These are phyloP conservation scores for Trichoderma hamatum DNA, from an alignment of 2,329 filamentous ascomycete genomes.

Conservation along the genomic window DNA sequence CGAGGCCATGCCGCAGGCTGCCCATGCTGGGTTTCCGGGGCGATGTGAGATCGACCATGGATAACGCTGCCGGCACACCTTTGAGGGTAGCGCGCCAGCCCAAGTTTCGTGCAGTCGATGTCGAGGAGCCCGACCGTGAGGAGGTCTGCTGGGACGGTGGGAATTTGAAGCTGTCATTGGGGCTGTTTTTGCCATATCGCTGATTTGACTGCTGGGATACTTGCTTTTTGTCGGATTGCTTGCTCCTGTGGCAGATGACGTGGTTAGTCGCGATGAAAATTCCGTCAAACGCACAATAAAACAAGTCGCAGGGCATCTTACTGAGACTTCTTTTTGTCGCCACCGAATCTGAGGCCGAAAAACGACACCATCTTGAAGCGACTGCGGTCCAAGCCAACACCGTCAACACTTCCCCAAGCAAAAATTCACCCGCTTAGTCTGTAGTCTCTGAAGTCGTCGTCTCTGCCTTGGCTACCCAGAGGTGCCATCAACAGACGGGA, in stretches of 20 bases:
- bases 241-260: slow-evolving; percentile 26
- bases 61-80: slow-evolving; percentile 45
- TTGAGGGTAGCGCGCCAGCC: slow-evolving; percentile 43
- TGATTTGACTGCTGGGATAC: slow-evolving; percentile 29
- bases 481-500: slow-evolving; percentile 17
- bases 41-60: slow-evolving; percentile 49
- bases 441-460: slow-evolving; percentile 15
- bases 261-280: slow-evolving; percentile 7
- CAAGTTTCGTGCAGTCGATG: slow-evolving; percentile 30
- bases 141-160: slow-evolving; percentile 41
- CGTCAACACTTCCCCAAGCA: neutral
- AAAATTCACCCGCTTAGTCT: neutral
- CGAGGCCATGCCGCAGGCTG: slow-evolving; percentile 43
- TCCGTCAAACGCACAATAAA: neutral
- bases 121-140: slow-evolving; percentile 48
- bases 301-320: slow-evolving; percentile 32
- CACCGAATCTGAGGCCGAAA: slow-evolving; percentile 59
- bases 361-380: slow-evolving; percentile 57
- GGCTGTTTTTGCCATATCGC: slow-evolving; percentile 27
- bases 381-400: neutral
- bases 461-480: slow-evolving; percentile 17
- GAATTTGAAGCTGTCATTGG: slow-evolving; percentile 42
- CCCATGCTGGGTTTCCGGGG: slow-evolving; percentile 36
- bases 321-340: slow-evolving; percentile 61
- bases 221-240: slow-evolving; percentile 32